A percentile compares a stretch with the other conserved stretches of the same genome.
Conservation (phyloP, 139 green algal genomes). For the Chlamydomonas sp. region DNA sequence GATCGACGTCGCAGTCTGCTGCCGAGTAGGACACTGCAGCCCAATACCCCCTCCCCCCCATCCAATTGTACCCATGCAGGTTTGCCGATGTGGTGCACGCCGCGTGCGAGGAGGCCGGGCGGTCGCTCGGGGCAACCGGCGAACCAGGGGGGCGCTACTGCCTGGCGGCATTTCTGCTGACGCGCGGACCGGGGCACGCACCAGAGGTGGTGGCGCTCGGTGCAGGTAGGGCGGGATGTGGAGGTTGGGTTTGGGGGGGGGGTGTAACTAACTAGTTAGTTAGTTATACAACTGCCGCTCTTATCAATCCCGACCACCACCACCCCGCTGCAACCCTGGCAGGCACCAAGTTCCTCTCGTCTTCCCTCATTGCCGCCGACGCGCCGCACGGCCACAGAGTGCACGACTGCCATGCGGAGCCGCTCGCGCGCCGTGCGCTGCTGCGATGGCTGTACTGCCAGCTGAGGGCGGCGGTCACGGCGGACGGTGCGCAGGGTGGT, state of each 20-base stretch:
- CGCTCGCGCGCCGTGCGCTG: slow-evolving; percentile 7
- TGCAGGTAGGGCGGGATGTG: not conserved
- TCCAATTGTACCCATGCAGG: too few species aligned
- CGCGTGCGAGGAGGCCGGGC: too few species aligned
- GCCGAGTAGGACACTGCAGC: too few species aligned
- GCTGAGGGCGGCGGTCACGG: not conserved
- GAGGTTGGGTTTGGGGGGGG: not conserved
- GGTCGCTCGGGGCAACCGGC: too few species aligned
- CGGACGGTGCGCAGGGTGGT: not conserved
- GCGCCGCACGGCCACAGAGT: not conserved
- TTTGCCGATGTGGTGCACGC: too few species aligned
- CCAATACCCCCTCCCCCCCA: too few species aligned
- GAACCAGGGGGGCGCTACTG: not conserved
- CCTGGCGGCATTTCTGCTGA: slow-evolving; percentile 10
- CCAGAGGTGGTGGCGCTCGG: slow-evolving; percentile 3
- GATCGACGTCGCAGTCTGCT: too few species aligned
- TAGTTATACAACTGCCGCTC: slow-evolving; percentile 1
- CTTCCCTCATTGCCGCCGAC: not conserved
- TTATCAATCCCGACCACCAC: not conserved
- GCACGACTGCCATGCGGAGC: slow-evolving; percentile 13
- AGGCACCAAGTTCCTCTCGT: slow-evolving; percentile 14
- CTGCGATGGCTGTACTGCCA: slow-evolving; percentile 10
- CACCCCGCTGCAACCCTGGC: slow-evolving; percentile 2
- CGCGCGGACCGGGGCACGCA: not conserved
- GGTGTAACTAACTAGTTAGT: not conserved